Evolutionary conservation across 352 stramenopile species (phyloP).

Genomic region (Phytophthora chlamydospora): DNA sequence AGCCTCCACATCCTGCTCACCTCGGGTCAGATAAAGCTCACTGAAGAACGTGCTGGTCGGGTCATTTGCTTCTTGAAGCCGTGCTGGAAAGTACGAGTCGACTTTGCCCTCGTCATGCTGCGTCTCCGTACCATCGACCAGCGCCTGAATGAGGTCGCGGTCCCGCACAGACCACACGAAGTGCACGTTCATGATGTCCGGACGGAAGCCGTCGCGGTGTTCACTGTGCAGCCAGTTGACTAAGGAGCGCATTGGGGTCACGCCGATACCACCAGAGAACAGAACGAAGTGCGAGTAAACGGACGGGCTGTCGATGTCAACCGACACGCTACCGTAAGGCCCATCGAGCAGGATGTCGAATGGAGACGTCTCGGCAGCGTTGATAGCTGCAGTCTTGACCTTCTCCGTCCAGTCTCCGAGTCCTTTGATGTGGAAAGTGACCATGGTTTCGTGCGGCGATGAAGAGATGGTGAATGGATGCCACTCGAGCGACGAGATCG

Average conservation of each 20-base stretch:
- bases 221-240: constrained; percentile 30
- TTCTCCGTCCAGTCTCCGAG: constrained; percentile 58
- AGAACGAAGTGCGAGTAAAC: constrained; percentile 53
- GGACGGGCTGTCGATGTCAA: constrained; percentile 44
- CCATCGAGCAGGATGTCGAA: constrained; percentile 50
- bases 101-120: constrained; percentile 16
- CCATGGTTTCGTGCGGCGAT: constrained; percentile 53
- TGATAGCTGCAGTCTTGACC: no score
- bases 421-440: constrained; percentile 58
- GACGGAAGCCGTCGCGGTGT: no score
- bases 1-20: background rate
- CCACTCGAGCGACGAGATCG: constrained; percentile 70
- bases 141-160: constrained; percentile 11
- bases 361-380: background rate
- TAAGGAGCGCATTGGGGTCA: constrained; percentile 50
- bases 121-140: no score
- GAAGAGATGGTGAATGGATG: constrained; percentile 88
- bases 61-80: constrained; percentile 11
- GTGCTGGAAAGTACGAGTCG: constrained; percentile 41
- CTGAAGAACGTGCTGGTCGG: background rate
- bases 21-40: background rate
- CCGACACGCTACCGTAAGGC: constrained; percentile 20
- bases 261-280: constrained; percentile 47
- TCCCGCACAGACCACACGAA: constrained; percentile 50
- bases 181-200: constrained; percentile 35